Conservation (phyloP, 1,139 yeast genomes). For the Diutina scorzettiae region DNA sequence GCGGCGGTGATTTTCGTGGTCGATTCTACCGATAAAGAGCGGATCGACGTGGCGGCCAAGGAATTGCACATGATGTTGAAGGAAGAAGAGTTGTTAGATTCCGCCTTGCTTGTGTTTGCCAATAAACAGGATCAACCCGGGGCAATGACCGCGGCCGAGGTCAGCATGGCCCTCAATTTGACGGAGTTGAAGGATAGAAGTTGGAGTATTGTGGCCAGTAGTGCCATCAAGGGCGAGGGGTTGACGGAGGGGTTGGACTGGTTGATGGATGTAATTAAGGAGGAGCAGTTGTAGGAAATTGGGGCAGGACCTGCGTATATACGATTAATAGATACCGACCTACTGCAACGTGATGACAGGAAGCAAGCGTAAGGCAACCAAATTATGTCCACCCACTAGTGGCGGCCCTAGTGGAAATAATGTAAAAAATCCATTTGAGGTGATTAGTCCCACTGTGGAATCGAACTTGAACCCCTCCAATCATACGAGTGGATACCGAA, state of each 20-base stretch:
- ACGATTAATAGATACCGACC: too few species aligned
- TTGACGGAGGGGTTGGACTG: conserved; percentile 93
- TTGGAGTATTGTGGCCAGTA: conserved; percentile 96
- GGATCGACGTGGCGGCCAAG: conserved; percentile 77
- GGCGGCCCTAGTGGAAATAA: too few species aligned
- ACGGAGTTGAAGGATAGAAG: conserved; percentile 90
- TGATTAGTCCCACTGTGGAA: too few species aligned
- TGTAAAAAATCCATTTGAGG: too few species aligned
- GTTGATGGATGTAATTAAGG: conserved; percentile 92
- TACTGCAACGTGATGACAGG: too few species aligned
- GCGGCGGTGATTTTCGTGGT: conserved; percentile 95
- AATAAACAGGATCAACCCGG: conserved; percentile 97
- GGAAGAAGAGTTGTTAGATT: conserved; percentile 84
- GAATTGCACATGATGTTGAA: conserved; percentile 85
- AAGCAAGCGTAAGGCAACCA: too few species aligned
- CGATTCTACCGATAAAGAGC: conserved; percentile 91
- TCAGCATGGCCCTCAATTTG: conserved; percentile 72
- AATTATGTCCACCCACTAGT: too few species aligned
- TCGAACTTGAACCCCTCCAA: too few species aligned
- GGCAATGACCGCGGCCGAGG: conserved; percentile 91
- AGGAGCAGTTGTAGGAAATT: conserved; percentile 69
- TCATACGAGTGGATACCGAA: too few species aligned
- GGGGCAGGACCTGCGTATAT: too few species aligned
- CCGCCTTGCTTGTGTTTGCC: conserved; percentile 89
- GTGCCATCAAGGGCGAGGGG: conserved; percentile 95